Evolutionary conservation across 1,284 basidiomycete genomes (phyloP), one percentile per base, ranked within the genome.

Genomic region (Puccinia triticina): DNA sequence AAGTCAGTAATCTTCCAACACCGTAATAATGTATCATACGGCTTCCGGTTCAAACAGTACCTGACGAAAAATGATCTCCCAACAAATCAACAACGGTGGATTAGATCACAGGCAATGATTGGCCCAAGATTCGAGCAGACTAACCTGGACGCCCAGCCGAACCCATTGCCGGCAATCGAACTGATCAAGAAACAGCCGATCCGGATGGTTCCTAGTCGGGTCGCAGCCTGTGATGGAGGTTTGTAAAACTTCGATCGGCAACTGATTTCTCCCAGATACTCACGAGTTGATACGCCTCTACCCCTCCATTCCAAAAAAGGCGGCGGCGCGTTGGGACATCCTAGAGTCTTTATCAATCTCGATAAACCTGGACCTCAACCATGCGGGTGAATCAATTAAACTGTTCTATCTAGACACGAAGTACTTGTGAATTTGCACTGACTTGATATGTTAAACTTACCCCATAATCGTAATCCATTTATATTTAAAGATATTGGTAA

Each of bases 331-430:
- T 90, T 99, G 48, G 96, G 96, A 69, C 96, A 99, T 87, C 96
- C 96, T 21, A 95, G 94, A 89, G 92, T 98, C 84, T 98, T 91
- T 87, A 96, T 98, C 88, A 98, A 98, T 89, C 88, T 98, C 87
- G 95, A 86, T 78, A 86, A 86, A 83, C 85, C 86, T 8, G 86
- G 86, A 2, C 84, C 85, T 26, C 86, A 86, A 83, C 81, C 85
- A 26, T 86, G 86, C 77, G 40, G 40, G 77, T 71, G 16, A 59
- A 46, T 37, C 10, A 8, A 21, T 67, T 29, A 8, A 12, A 26
- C 55, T 26, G 10, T 26, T 57, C 23, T 57, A 21, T 16, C 18
- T 16, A 46, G 8, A 46, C 43, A 46, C 7, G 43, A 46, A n/a
- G n/a, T n/a, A n/a, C n/a, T n/a, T n/a, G n/a, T n/a, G n/a, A n/a